These are phyloP conservation scores for Colletotrichum sp. DNA, from an alignment of 2,329 filamentous ascomycete genomes.

Conservation along the genomic window DNA sequence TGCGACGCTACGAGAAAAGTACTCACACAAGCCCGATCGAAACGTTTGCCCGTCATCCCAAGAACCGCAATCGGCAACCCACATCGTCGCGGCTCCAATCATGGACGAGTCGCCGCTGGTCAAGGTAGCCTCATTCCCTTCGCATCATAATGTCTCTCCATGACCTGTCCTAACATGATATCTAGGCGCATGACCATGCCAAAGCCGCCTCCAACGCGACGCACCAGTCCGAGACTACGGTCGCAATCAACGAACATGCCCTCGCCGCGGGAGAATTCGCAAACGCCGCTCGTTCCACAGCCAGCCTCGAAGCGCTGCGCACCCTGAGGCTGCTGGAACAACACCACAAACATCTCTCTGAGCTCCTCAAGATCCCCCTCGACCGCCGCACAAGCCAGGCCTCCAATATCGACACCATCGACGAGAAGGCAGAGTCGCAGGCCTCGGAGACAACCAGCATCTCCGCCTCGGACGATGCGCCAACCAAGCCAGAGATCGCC, in stretches of 20 bases:
- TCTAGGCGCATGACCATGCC: constrained; percentile 85
- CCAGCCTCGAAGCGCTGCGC: constrained; percentile 74
- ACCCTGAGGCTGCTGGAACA: constrained; percentile 85
- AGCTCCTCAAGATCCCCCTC: constrained; percentile 76
- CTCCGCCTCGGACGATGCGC: not conserved
- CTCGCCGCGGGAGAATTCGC: constrained; percentile 89
- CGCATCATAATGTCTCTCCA: constrained; percentile 26
- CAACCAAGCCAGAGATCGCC: constrained; percentile 26
- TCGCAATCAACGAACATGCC: constrained; percentile 87
- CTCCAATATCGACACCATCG: constrained; percentile 33
- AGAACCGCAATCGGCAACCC: not conserved
- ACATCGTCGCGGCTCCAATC: not conserved
- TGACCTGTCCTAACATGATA: not conserved
- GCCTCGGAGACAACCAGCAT: not conserved
- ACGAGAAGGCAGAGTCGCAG: constrained; percentile 39
- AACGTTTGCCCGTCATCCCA: not conserved
- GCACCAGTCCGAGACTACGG: constrained; percentile 76
- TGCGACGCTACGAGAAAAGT: not conserved
- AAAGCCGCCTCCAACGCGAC: constrained; percentile 80
- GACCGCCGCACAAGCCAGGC: constrained; percentile 50
- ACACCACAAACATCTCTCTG: constrained; percentile 84
- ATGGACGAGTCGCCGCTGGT: constrained; percentile 77
- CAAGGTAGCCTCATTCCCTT: constrained; percentile 51
- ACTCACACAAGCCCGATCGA: not conserved
- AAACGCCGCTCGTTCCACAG: constrained; percentile 76